phyloP scores from a whole-genome alignment of 2,329 filamentous ascomycete species.

The Talaromyces verruculosus region DNA sequence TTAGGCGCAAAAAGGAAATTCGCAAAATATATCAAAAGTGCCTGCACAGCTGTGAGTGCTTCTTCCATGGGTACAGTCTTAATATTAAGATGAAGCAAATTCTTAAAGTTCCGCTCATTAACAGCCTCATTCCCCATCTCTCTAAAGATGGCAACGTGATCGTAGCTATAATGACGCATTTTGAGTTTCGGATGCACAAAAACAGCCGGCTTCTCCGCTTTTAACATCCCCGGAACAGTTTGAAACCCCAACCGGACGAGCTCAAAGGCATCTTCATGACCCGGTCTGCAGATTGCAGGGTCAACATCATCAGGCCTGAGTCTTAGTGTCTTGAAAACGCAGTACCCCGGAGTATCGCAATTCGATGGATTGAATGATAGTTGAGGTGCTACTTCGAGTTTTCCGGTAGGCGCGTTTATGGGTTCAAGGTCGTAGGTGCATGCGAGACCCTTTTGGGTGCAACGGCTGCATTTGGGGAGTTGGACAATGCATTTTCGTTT shows the following conservation, averaged over 20 bases:
- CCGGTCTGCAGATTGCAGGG: conserved; percentile 6
- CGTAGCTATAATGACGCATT: not conserved
- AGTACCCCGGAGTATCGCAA: conserved; percentile 12
- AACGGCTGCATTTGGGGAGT: conserved; percentile 15
- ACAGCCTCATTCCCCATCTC: not conserved
- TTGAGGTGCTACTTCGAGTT: not conserved
- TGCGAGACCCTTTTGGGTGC: conserved; percentile 11
- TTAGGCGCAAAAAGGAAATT: not conserved
- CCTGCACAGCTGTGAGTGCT: conserved; percentile 10
- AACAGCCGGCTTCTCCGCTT: not conserved
- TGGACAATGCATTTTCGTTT: conserved; percentile 17
- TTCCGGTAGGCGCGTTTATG: conserved; percentile 5
- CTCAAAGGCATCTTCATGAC: conserved; percentile 13
- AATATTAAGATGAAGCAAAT: conserved; percentile 11
- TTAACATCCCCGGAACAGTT: not conserved
- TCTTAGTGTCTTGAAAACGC: conserved; percentile 12
- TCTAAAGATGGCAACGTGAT: conserved; percentile 1
- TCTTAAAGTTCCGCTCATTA: not conserved
- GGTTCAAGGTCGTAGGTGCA: conserved; percentile 16
- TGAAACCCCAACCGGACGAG: not conserved
- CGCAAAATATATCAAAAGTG: conserved; percentile 10
- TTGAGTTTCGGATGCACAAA: conserved; percentile 13
- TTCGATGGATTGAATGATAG: conserved; percentile 13
- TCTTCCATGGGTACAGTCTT: conserved; percentile 12
- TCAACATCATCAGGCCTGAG: not conserved